Evolutionary conservation across 257 asterid species (phyloP), one percentile per base, ranked within the genome.

Genomic region (Cordia subcordata): DNA sequence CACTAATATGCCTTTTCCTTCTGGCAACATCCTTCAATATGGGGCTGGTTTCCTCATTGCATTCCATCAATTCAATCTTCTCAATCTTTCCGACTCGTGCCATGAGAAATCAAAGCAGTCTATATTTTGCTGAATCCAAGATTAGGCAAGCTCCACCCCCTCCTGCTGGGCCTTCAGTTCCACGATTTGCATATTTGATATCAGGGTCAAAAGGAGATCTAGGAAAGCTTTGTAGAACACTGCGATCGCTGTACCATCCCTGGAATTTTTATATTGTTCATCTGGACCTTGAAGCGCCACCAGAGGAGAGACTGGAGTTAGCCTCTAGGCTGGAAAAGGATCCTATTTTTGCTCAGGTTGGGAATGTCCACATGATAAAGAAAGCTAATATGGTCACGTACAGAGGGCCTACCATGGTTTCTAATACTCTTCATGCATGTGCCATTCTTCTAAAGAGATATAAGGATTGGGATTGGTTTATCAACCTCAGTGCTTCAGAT

Each of bases 361-460:
- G 88, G 65, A 84, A 84, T 27, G 87, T 84, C 5, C 65, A 71
- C 55, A 51, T 81, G 82, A 81, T 76, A 49, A 57, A 60, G 22
- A 81, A 76, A 46, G 83, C 91, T 10, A 84, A 84, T 52, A 78
- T 81, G 80, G 87, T 83, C 21, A 83, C 91, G 14, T 83, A 83
- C 44, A 73, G 75, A 60, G 91, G 91, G 15, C 85, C 91, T 0
- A 83, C 87, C 47, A 83, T 83, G 91, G 91, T 82, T 45, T 39
- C 89, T 4, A 82, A 82, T 62, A 82, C 89, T 0, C 76, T 82
- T 53, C 89, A 82, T 23, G 86, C 84, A 0, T 80, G 85, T 17
- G 83, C 89, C 53, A 77, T 82, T 70, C 74, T 82, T 60, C 77
- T 82, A 21, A 81, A 64, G 76, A 73, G 59, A 58, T 42, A 75